Base-by-base conservation (phyloP, 495 filamentous ascomycete species). In the Xylaria grammica region DNA sequence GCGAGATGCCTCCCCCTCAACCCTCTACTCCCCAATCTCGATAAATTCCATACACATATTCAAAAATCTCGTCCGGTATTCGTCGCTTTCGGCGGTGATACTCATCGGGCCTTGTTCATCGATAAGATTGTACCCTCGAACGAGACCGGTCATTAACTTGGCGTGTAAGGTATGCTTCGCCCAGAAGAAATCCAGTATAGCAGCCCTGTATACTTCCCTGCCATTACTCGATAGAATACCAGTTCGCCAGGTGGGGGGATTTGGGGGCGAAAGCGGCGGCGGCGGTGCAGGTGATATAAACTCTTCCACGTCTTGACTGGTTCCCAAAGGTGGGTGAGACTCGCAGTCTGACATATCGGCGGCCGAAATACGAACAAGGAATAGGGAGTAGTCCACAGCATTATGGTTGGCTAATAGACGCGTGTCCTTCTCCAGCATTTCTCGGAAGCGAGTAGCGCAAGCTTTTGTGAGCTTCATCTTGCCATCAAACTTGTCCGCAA, bases 101-200 rank as follows among this genome's bases (percentile, higher is more conserved):
- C 83, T 87, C 89, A 91, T 91, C 5, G 82, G 86, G 0, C 88
- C 89, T 53, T 84, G 78, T 8, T 68, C 68, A 45, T 79, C 80
- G 29, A 89, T 64, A 1, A 86, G 65, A 65, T 91, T 90, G 67
- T 86, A 91, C 1, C 80, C 75, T 17, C 82, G 81, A 40, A 91
- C 80, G 32, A 90, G 72, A 0, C 84, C 79, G 4, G 89, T 88
- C 82, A 90, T 81, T 0, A 83, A 80, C 70, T 79, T 82, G 2
- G 88, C 83, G 53, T 85, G 85, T 1, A 87, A 58, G 65, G 85
- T 88, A 74, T 90, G 88, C 69, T 86, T 87, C 1, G 86, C 86
- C 86, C 89, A 91, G 74, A 91, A 90, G 67, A 90, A 91, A 72
- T 91, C 88, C 46, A 91, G 73, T 24, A 90, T 67, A 5, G 85